phyloP scores from a whole-genome alignment of 208 protist genomes.

The Acanthamoeba divionensis region DNA sequence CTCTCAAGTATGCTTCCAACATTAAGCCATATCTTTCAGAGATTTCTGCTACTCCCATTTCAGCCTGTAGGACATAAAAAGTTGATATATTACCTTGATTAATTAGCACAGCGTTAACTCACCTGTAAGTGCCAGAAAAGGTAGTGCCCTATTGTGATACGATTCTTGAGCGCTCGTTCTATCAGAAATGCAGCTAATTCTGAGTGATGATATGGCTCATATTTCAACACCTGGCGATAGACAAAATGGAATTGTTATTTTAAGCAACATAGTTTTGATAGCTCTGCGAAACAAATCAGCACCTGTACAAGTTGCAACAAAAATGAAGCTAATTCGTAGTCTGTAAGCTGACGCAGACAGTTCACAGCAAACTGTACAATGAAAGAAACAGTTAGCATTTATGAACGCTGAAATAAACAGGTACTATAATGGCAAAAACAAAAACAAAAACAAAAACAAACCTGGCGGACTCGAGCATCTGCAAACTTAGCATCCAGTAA shows the following conservation, averaged over 20 bases:
- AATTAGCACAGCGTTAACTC: too few relatives aligned
- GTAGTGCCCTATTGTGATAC: slow-evolving; percentile 68
- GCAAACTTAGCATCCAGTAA: slow-evolving; percentile 80
- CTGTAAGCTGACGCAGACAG: slow-evolving; percentile 66
- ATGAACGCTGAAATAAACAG: background rate
- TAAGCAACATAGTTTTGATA: too few relatives aligned
- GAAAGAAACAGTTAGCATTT: background rate
- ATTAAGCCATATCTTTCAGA: slow-evolving; percentile 74
- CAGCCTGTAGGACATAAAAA: slow-evolving; percentile 62
- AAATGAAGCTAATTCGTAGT: slow-evolving; percentile 71
- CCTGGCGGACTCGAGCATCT: slow-evolving; percentile 71
- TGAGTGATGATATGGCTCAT: slow-evolving; percentile 83
- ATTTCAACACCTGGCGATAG: slow-evolving; percentile 86
- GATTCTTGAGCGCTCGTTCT: slow-evolving; percentile 72
- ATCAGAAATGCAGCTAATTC: slow-evolving; percentile 81
- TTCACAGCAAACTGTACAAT: slow-evolving; percentile 60
- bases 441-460: background rate
- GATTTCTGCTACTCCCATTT: slow-evolving; percentile 70
- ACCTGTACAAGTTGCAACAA: slow-evolving; percentile 77
- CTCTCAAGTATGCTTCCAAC: slow-evolving; percentile 73
- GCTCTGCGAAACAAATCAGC: background rate
- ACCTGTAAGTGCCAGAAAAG: too few relatives aligned
- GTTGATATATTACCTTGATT: too few relatives aligned
- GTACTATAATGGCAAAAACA: background rate
- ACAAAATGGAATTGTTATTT: too few relatives aligned